phyloP scores from a whole-genome alignment of 2,329 filamentous ascomycete species.

The Pleochaeta shiraiana region DNA sequence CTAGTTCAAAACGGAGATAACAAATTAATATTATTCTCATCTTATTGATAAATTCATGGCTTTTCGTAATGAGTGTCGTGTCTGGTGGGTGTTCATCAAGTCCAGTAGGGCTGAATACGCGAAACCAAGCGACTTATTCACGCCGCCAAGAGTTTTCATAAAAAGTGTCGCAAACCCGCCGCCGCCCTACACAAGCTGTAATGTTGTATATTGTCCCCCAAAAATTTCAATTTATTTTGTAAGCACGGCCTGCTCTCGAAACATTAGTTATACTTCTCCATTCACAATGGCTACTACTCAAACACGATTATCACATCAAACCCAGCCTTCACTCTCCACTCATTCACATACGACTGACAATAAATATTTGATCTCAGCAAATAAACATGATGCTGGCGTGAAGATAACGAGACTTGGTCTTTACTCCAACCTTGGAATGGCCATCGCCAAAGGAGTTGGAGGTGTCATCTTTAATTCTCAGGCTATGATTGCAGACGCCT shows the following conservation, averaged over 20 bases:
- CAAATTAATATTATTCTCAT: too few relatives aligned
- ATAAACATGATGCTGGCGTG: conserved; percentile 83
- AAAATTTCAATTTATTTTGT: background rate
- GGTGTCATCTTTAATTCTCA: conserved; percentile 93
- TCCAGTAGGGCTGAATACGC: background rate
- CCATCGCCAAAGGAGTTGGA: conserved; percentile 74
- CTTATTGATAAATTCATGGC: too few relatives aligned
- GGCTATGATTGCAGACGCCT: conserved; percentile 78
- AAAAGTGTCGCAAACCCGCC: background rate
- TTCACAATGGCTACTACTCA: background rate
- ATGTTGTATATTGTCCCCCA: too few relatives aligned
- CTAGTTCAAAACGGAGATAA: too few relatives aligned
- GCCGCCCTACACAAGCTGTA: background rate
- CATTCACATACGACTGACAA: conserved; percentile 28
- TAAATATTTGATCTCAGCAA: conserved; percentile 54
- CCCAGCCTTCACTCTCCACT: background rate
- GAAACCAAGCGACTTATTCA: background rate
- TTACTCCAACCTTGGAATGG: conserved; percentile 84
- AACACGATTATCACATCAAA: background rate
- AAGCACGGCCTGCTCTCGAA: background rate
- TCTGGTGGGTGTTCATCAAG: background rate
- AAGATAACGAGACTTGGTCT: conserved; percentile 80
- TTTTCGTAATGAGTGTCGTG: too few relatives aligned
- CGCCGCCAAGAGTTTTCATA: background rate
- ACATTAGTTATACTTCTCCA: too few relatives aligned